Evolutionary conservation across 108 stramenopile species (phyloP), one percentile per base, ranked within the genome.

Genomic region (Parmales sp.): DNA sequence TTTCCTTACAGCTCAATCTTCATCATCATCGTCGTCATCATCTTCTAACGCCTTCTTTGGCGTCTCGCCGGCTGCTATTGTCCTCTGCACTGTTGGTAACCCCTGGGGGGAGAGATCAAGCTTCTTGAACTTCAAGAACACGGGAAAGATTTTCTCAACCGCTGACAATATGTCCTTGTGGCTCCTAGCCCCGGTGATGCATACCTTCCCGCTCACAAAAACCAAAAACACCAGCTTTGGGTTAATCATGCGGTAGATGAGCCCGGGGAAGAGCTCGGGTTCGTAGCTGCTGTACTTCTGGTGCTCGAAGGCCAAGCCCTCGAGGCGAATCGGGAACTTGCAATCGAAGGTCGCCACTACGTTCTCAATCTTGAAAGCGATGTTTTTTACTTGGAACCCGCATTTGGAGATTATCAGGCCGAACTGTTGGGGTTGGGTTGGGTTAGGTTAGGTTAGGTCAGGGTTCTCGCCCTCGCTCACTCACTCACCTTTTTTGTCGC

Each of bases 191-290:
- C 80, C 79, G 0, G 80, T 82, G 45, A 77, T 51, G 9, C 93
- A 90, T 11, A 97, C 81, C 72, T 96, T 96, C 2, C 98, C 98
- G 25, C 86, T 86, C 0, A 97, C 95, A 77, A 98, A 98, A 38
- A 97, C 92, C 50, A 97, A 72, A 23, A 97, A 80, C 26, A 97
- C 96, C 0, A 95, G 89, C 65, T 91, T 80, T 25, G 96, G 95
- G 50, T 63, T 80, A 0, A 86, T 79, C 80, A 99, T 72, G 25
- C 96, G 80, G 75, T 99, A 99, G 67, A 99, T 94, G 26, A 97
- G 76, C 16, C 98, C 98, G 0, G 98, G 95, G 71, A 99, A 99
- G n/a, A 99, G 71, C 71, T 99, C 98, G 0, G 98, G 98, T 69
- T 99, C 98, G 71, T 95, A 99, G 25, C 78, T 79, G 18, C 87